Percentiles rank a stretch among this genome's conserved stretches.
Evolutionary conservation across 2,329 filamentous ascomycete species (phyloP).

Genomic region (Hymenoscyphus infarciens): DNA sequence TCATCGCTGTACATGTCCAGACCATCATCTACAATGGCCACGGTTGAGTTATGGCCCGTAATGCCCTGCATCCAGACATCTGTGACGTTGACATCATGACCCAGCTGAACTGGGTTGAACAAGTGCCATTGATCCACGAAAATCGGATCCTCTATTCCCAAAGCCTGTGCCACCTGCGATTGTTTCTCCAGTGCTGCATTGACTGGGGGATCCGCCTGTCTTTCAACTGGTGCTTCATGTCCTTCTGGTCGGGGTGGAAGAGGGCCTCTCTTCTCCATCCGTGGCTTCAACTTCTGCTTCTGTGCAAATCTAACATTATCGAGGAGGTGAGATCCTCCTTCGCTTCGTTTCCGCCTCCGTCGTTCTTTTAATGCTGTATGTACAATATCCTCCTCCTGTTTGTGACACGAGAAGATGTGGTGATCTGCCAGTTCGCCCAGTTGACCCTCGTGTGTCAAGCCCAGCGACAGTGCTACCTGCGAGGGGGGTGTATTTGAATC

Average conservation of each 20-base stretch:
- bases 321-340: constrained; percentile 54
- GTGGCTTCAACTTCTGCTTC: constrained; percentile 66
- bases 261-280: constrained; percentile 51
- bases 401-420: constrained; percentile 77
- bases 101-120: constrained; percentile 73
- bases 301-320: constrained; percentile 74
- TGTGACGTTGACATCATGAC: constrained; percentile 96
- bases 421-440: constrained; percentile 76
- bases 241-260: constrained; percentile 29
- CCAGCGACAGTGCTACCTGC: constrained; percentile 68
- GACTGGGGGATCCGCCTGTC: constrained; percentile 20
- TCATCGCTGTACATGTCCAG: constrained; percentile 95
- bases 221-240: constrained; percentile 20
- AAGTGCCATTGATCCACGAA: constrained; percentile 96
- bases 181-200: constrained; percentile 52
- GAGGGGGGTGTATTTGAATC: constrained; percentile 61
- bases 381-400: constrained; percentile 57
- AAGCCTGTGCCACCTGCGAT: constrained; percentile 54
- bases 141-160: constrained; percentile 85
- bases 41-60: constrained; percentile 82
- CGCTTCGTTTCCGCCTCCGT: constrained; percentile 56
- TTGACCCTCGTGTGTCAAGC: constrained; percentile 74
- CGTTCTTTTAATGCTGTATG: constrained; percentile 50
- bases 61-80: constrained; percentile 87
- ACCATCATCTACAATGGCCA: constrained; percentile 94